Percentiles rank a stretch among this genome's conserved stretches.
These are phyloP conservation scores for Zangia roseola DNA, from an alignment of 768 basidiomycete species.

Conservation along the genomic window DNA sequence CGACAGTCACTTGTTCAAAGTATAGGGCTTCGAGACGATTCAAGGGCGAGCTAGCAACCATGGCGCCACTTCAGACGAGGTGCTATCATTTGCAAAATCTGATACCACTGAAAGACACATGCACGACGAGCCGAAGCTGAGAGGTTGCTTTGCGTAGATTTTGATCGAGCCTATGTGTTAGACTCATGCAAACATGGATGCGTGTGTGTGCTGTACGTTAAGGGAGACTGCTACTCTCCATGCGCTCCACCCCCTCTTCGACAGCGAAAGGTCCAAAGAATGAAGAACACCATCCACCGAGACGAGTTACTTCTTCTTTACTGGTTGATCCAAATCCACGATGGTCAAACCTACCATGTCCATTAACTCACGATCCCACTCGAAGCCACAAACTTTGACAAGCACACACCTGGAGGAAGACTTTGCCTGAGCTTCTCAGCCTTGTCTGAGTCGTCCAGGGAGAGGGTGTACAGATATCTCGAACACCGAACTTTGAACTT, in stretches of 20 bases:
- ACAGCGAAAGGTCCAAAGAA: slow-evolving; percentile 2
- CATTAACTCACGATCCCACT: not conserved
- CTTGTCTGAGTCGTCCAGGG: slow-evolving; percentile 94
- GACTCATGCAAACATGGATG: slow-evolving; percentile 20
- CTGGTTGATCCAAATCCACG: slow-evolving; percentile 56
- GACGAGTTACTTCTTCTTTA: slow-evolving; percentile 68
- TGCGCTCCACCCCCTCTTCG: not conserved
- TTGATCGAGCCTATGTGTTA: slow-evolving; percentile 10
- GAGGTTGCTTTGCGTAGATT: not conserved
- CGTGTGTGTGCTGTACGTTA: slow-evolving; percentile 3
- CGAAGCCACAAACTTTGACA: not conserved
- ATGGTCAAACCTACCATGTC: slow-evolving; percentile 60
- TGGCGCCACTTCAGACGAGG: not conserved
- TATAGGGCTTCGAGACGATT: too few relatives aligned
- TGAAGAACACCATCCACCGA: not conserved
- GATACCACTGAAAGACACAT: too few relatives aligned
- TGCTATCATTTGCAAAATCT: not conserved
- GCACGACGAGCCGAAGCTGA: too few relatives aligned
- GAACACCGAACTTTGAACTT: slow-evolving; percentile 99
- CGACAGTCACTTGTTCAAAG: too few relatives aligned
- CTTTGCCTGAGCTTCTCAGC: slow-evolving; percentile 96
- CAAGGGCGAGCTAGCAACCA: too few relatives aligned
- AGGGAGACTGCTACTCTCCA: slow-evolving; percentile 6
- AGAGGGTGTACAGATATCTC: slow-evolving; percentile 96
- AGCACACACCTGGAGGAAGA: slow-evolving; percentile 83